Conservation (phyloP, 1,139 yeast species). For the Suhomyces choctaworum region DNA sequence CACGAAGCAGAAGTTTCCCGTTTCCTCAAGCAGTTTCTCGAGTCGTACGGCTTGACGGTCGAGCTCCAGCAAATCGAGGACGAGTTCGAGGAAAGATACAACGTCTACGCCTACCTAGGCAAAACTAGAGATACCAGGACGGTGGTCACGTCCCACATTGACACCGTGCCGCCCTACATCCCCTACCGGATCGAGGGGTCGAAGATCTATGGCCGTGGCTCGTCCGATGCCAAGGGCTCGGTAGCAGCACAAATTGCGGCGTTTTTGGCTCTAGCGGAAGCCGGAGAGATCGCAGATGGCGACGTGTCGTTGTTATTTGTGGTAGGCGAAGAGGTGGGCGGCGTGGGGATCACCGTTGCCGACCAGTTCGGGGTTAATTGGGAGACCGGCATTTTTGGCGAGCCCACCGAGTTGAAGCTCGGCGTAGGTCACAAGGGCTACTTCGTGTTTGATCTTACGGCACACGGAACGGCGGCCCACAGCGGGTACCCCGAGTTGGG, state of each 20-base stretch:
- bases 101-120: conserved; percentile 61
- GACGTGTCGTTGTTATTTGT: conserved; percentile 63
- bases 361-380: conserved; percentile 46
- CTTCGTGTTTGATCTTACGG: conserved; percentile 41
- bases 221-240: conserved; percentile 68
- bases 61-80: conserved; percentile 42
- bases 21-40: conserved; percentile 35
- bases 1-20: conserved; percentile 16
- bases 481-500: conserved; percentile 75
- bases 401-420: conserved; percentile 69
- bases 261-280: conserved; percentile 41
- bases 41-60: conserved; percentile 49
- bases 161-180: conserved; percentile 70
- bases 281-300: conserved; percentile 45
- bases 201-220: conserved; percentile 62
- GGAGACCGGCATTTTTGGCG: conserved; percentile 69
- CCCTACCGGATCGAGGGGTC: conserved; percentile 53
- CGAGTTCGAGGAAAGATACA: conserved; percentile 36
- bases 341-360: conserved; percentile 58
- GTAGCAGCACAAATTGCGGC: conserved; percentile 64
- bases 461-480: conserved; percentile 61
- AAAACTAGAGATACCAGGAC: conserved; percentile 46
- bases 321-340: conserved; percentile 68
- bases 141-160: conserved; percentile 64
- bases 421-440: conserved; percentile 73